phyloP scores from a whole-genome alignment of 495 filamentous ascomycete species.

The Filosporella fistucella region DNA sequence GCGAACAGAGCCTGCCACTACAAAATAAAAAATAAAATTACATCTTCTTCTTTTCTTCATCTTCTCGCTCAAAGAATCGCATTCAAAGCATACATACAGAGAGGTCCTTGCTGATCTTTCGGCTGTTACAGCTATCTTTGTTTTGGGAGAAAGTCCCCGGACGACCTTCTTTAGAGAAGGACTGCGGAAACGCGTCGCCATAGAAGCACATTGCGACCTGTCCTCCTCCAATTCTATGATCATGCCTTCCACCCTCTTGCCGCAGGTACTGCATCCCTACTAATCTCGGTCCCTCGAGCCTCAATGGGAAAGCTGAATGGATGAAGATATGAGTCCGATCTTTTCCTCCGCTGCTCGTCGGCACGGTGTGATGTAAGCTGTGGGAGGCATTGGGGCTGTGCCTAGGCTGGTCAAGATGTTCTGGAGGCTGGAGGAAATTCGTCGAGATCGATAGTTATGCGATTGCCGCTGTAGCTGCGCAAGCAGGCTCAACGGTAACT shows the following conservation, averaged over 20 bases:
- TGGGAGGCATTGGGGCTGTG: conserved; percentile 31
- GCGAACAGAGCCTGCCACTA: conserved; percentile 5
- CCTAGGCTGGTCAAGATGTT: conserved; percentile 25
- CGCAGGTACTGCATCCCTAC: conserved; percentile 22
- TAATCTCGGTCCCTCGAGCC: conserved; percentile 11
- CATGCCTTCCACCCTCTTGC: conserved; percentile 41
- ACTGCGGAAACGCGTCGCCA: conserved; percentile 97
- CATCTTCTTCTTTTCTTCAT: conserved; percentile 35
- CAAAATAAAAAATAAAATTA: conserved; percentile 21
- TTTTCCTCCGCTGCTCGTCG: conserved; percentile 34
- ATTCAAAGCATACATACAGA: conserved; percentile 99
- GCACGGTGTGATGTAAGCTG: conserved; percentile 25
- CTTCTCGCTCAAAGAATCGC: conserved; percentile 99
- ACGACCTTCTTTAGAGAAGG: conserved; percentile 63
- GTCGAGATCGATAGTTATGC: conserved; percentile 98
- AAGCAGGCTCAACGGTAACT: conserved; percentile 72
- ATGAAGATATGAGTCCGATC: conserved; percentile 87
- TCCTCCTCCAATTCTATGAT: conserved; percentile 55
- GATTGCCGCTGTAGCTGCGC: conserved; percentile 66
- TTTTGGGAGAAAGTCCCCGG: conserved; percentile 99
- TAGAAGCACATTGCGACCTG: conserved; percentile 77
- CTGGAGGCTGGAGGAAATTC: conserved; percentile 50
- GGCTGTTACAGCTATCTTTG: conserved; percentile 32
- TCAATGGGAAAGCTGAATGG: conserved; percentile 48
- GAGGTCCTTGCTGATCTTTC: conserved; percentile 38